phyloP scores from a whole-genome alignment of 805 yeast species.

The Teunomyces tritomae region DNA sequence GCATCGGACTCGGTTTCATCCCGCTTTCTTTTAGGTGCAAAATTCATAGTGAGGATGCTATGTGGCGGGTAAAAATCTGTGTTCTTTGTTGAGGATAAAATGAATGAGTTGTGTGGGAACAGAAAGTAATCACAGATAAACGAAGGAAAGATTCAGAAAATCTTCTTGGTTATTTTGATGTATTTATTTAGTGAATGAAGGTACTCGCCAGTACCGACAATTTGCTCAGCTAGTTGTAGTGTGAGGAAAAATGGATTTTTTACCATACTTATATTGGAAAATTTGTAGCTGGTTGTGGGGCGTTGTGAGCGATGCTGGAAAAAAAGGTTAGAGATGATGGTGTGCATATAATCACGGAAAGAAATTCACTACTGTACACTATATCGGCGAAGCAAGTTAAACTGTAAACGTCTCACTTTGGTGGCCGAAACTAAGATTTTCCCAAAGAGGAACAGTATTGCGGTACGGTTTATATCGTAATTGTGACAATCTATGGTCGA shows the following conservation, averaged over 20 bases:
- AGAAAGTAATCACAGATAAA: neutral
- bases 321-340: neutral
- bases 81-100: neutral
- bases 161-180: neutral
- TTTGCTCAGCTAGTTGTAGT: neutral
- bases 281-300: slow-evolving; percentile 1
- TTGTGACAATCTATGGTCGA: no score
- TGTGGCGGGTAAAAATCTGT: neutral
- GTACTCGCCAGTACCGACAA: neutral
- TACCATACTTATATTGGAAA: neutral
- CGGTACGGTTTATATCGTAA: neutral
- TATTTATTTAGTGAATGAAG: neutral
- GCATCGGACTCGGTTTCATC: slow-evolving; percentile 20
- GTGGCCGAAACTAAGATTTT: neutral
- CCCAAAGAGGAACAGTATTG: neutral
- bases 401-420: no score
- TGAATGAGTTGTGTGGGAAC: neutral
- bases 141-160: neutral
- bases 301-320: slow-evolving; percentile 1
- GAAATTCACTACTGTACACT: neutral
- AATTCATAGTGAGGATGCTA: slow-evolving; percentile 5
- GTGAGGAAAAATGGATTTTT: neutral
- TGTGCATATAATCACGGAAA: neutral
- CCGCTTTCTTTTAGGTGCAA: slow-evolving; percentile 20
- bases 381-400: no score